Evolutionary conservation across 148 eudicot species (phyloP).

Genomic region (Salicornia ramosissima): DNA sequence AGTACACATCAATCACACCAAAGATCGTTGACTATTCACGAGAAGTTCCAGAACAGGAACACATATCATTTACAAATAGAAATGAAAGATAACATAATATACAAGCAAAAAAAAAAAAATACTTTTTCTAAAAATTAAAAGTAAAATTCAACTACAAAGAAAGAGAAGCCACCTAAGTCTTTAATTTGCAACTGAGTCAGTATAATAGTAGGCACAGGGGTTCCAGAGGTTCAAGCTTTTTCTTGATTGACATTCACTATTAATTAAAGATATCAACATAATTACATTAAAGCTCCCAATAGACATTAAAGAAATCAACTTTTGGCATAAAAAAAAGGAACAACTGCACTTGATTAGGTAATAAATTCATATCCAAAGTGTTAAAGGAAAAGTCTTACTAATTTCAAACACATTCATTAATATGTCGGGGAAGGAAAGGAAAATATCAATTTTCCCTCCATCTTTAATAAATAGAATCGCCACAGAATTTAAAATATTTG

Average conservation of each 20-base stretch:
- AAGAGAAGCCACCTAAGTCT: conserved; percentile 61
- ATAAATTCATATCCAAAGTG: background rate
- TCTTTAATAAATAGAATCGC: no score
- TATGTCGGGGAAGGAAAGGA: no score
- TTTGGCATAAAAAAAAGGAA: background rate
- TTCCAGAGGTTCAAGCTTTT: conserved; percentile 88
- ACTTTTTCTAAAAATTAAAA: no score
- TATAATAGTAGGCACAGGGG: conserved; percentile 84
- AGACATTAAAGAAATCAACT: background rate
- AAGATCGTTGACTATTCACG: no score
- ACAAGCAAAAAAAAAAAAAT: background rate
- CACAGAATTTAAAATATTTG: no score
- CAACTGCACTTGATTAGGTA: background rate
- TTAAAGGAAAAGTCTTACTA: background rate
- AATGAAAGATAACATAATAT: background rate
- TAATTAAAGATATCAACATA: background rate
- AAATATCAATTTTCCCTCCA: no score
- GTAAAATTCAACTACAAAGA: background rate
- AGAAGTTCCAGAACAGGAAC: no score
- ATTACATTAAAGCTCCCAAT: background rate
- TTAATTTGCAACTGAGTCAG: conserved; percentile 76
- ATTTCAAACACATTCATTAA: background rate
- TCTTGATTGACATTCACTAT: conserved; percentile 44
- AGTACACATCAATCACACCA: no score
- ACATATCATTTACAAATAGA: no score